phyloP scores from a whole-genome alignment of 768 basidiomycete species.

The Macrocybe gigantea region DNA sequence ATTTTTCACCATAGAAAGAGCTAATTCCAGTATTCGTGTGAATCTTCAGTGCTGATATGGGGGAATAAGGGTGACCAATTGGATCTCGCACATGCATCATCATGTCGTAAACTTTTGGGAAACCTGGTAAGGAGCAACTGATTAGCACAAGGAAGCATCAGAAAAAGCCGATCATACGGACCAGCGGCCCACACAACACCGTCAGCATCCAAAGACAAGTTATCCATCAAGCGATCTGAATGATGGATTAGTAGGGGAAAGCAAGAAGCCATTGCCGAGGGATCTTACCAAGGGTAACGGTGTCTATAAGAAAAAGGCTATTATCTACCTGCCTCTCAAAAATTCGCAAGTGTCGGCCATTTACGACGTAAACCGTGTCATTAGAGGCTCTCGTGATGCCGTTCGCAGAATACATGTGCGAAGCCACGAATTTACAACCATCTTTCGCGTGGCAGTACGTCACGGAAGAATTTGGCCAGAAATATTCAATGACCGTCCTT shows the following conservation, averaged over 20 bases:
- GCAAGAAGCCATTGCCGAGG: not conserved
- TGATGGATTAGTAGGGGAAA: slow-evolving; percentile 1
- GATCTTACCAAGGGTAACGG: slow-evolving; percentile 44
- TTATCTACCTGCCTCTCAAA: slow-evolving; percentile 57
- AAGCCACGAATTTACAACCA: slow-evolving; percentile 57
- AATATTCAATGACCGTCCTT: slow-evolving; percentile 13
- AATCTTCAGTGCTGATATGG: slow-evolving; percentile 38
- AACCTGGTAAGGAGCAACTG: slow-evolving; percentile 21
- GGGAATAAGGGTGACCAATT: slow-evolving; percentile 33
- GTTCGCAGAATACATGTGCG: slow-evolving; percentile 47
- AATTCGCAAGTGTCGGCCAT: slow-evolving; percentile 40
- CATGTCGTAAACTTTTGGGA: slow-evolving; percentile 33
- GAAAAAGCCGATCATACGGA: slow-evolving; percentile 14
- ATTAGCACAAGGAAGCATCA: no score
- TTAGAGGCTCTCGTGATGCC: slow-evolving; percentile 56
- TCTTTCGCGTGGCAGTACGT: slow-evolving; percentile 57
- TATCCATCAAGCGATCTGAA: slow-evolving; percentile 51
- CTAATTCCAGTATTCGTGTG: slow-evolving; percentile 44
- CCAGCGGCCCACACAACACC: slow-evolving; percentile 63
- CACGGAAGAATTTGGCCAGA: slow-evolving; percentile 40
- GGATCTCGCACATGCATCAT: slow-evolving; percentile 38
- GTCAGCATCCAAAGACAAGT: slow-evolving; percentile 51
- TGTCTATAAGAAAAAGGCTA: slow-evolving; percentile 47
- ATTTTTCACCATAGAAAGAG: slow-evolving; percentile 57
- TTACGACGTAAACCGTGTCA: slow-evolving; percentile 61